Evolutionary conservation across 257 asterid genomes (phyloP).

Genomic region (Gardenia jasminoides): DNA sequence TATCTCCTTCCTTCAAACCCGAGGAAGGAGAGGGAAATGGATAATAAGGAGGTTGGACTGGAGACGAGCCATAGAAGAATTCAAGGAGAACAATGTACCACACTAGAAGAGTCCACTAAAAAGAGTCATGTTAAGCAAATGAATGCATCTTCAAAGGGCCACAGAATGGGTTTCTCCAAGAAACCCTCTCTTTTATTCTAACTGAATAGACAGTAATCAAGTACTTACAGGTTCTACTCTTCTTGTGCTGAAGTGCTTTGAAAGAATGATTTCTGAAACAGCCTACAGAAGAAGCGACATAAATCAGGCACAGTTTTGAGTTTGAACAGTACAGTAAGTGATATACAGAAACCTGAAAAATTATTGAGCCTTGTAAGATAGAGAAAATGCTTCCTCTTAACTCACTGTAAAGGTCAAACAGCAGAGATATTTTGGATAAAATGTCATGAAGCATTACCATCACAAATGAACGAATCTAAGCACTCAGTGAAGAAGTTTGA

Average conservation of each 20-base stretch:
- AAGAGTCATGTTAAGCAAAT: background rate
- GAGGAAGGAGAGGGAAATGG: background rate
- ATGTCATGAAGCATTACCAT: background rate
- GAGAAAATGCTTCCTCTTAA: background rate
- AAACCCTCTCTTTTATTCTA: background rate
- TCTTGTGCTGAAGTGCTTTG: slow-evolving; percentile 54
- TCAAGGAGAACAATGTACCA: background rate
- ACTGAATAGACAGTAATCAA: background rate
- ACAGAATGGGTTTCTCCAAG: background rate
- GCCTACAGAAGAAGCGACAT: slow-evolving; percentile 47
- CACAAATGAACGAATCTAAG: background rate
- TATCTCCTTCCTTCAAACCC: background rate
- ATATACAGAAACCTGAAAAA: background rate
- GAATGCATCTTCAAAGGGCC: background rate
- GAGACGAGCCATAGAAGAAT: no score
- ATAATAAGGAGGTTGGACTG: background rate
- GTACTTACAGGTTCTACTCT: slow-evolving; percentile 65
- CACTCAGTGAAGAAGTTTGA: background rate
- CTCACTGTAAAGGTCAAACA: background rate
- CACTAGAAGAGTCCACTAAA: background rate
- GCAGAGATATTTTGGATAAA: no score
- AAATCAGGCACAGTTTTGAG: slow-evolving; percentile 12
- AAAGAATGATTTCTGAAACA: slow-evolving; percentile 64
- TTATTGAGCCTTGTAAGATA: background rate
- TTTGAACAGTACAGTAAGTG: background rate